Evolutionary conservation across 108 stramenopile species (phyloP).

Genomic region (Stephanodiscus triporus): DNA sequence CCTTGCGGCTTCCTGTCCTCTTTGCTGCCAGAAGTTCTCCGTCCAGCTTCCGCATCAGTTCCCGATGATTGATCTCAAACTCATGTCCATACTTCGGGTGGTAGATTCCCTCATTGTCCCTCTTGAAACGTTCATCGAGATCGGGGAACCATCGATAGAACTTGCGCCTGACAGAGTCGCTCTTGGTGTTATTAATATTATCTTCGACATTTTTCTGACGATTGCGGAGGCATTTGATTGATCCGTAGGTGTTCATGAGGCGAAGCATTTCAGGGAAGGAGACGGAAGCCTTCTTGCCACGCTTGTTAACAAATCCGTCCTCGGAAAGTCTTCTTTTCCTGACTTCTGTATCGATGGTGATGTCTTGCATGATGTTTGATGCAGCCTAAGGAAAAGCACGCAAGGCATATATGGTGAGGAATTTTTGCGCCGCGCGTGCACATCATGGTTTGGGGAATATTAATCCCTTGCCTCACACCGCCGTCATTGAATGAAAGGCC

Average conservation of each 20-base stretch:
- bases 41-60: conserved; percentile 30
- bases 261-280: conserved; percentile 36
- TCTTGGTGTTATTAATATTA: conserved; percentile 4
- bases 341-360: conserved; percentile 8
- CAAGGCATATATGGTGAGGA: not conserved
- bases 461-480: no score
- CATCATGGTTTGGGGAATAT: no score
- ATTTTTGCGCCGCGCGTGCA: no score
- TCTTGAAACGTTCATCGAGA: conserved; percentile 33
- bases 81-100: conserved; percentile 34
- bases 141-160: conserved; percentile 50
- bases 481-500: no score
- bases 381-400: not conserved
- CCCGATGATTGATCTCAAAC: conserved; percentile 35
- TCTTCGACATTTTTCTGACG: conserved; percentile 13
- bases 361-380: not conserved
- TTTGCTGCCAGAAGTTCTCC: conserved; percentile 24
- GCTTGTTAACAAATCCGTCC: not conserved
- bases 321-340: conserved; percentile 8
- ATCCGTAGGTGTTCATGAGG: conserved; percentile 38
- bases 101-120: conserved; percentile 21
- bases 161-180: conserved; percentile 38
- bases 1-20: conserved; percentile 3
- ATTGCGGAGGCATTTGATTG: conserved; percentile 35
- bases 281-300: conserved; percentile 15